Conservation (phyloP, 352 stramenopile genomes). For the Sclerospora graminicola region DNA sequence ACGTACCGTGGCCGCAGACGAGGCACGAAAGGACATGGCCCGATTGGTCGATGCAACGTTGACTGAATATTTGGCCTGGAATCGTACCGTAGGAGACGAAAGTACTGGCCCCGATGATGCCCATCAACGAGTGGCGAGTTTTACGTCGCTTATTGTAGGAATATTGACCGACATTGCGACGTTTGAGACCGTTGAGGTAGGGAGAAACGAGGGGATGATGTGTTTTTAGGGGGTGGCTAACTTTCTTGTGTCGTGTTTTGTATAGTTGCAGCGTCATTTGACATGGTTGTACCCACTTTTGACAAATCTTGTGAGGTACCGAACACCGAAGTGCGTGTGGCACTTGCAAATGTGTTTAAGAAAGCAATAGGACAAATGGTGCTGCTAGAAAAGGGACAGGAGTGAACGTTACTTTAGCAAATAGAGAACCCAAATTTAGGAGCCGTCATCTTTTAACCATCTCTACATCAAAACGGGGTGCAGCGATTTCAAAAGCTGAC, state of each 20-base stretch:
- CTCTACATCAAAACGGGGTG: too few species aligned
- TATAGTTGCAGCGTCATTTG: constrained; percentile 56
- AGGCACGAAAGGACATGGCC: constrained; percentile 56
- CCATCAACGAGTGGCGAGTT: constrained; percentile 41
- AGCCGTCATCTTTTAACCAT: too few species aligned
- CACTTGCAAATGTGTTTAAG: constrained; percentile 53
- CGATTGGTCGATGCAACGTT: constrained; percentile 52
- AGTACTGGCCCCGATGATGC: constrained; percentile 29
- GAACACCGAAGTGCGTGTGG: constrained; percentile 49
- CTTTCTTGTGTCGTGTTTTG: constrained; percentile 1
- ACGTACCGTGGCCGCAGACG: too few species aligned
- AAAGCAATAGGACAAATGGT: constrained; percentile 54
- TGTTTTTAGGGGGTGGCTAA: constrained; percentile 1
- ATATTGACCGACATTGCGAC: constrained; percentile 35
- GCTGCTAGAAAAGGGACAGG: too few species aligned
- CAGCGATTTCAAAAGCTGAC: too few species aligned
- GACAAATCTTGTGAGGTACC: constrained; percentile 57
- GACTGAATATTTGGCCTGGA: constrained; percentile 63
- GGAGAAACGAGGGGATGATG: constrained; percentile 1
- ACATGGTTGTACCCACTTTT: constrained; percentile 75
- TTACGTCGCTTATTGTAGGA: constrained; percentile 41
- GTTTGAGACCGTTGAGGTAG: constrained; percentile 46
- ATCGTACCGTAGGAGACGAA: background rate
- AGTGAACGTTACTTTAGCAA: too few species aligned
- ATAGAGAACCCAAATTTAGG: too few species aligned